Evolutionary conservation across 148 eudicot genomes (phyloP), one percentile per base, ranked within the genome.

Genomic region (Rhododendron molle): DNA sequence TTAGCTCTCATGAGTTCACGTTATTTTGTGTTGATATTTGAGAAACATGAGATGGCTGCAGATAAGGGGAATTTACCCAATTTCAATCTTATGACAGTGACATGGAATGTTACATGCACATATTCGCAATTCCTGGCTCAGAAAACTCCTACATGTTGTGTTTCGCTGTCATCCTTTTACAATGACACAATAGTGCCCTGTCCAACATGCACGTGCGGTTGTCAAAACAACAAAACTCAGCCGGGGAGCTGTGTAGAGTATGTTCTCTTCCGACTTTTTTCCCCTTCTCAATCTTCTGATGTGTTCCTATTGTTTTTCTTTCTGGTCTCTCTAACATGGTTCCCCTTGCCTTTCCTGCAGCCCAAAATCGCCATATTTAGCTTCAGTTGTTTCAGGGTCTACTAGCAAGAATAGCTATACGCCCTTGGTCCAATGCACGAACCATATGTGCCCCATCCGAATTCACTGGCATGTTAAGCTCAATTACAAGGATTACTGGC

Each of bases 71-170:
- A 26, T 58, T n/a, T 34, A 26, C 30, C 36, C 1, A 30, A 40
- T 85, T 14, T 76, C 40, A 65, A 36, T 81, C 71, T 67, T 76
- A 1, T 80, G 83, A 65, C 94, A 93, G 95, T 93, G 95, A 92
- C 95, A n/a, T 93, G 95, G 95, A 92, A 92, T 72, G 89, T 93
- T 83, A 93, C 92, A 3, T 93, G 95, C 82, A 92, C 93, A 18
- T 93, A 93, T 78, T 93, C 95, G 7, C 93, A 91, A 58, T 93
- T 93, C 67, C 79, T 93, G 84, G 91, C 92, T 79, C 92, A 88
- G 84, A 91, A 91, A 86, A 90, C 92, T 84, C 95, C 93, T 0
- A 81, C 91, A 43, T 93, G 95, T 54, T 93, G 95, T 58, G 95
- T 93, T 12, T 91, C 95, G 5, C 90, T 92, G 32, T 92, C 94